phyloP scores from a whole-genome alignment of 306 rosid genomes.

The Bauhinia variegata region DNA sequence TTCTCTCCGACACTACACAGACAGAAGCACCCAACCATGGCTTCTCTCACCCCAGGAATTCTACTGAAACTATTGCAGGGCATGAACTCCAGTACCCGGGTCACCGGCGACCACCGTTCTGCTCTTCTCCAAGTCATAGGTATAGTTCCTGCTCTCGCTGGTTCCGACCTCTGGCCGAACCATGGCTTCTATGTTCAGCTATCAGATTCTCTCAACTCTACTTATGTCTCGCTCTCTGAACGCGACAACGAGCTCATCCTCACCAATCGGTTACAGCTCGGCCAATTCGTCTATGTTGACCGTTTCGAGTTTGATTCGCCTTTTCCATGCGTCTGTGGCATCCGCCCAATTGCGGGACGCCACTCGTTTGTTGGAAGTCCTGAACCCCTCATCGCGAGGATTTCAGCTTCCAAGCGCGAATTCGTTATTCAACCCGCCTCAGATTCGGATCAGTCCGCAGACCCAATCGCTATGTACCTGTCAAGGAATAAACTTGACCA shows the following conservation, averaged over 20 bases:
- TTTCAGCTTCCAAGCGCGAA: constrained; percentile 58
- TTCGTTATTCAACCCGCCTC: constrained; percentile 79
- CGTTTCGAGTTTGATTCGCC: constrained; percentile 82
- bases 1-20: not conserved
- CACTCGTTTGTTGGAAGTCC: constrained; percentile 77
- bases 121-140: constrained; percentile 81
- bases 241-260: constrained; percentile 81
- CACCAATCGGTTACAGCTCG: constrained; percentile 84
- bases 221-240: constrained; percentile 85
- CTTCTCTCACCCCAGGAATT: constrained; percentile 62
- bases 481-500: constrained; percentile 47
- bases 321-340: constrained; percentile 59
- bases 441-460: constrained; percentile 62
- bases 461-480: constrained; percentile 48
- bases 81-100: constrained; percentile 58
- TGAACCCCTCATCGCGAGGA: constrained; percentile 67
- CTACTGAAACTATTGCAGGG: constrained; percentile 65
- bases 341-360: constrained; percentile 85
- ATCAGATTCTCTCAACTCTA: constrained; percentile 91
- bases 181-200: constrained; percentile 91
- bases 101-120: constrained; percentile 74
- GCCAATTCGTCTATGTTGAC: constrained; percentile 82
- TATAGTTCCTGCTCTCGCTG: constrained; percentile 86
- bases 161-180: constrained; percentile 84
- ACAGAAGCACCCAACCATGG: constrained; percentile 32